These are phyloP conservation scores for Cerioporus squamosus DNA, from an alignment of 1,284 basidiomycete genomes.

Conservation along the genomic window DNA sequence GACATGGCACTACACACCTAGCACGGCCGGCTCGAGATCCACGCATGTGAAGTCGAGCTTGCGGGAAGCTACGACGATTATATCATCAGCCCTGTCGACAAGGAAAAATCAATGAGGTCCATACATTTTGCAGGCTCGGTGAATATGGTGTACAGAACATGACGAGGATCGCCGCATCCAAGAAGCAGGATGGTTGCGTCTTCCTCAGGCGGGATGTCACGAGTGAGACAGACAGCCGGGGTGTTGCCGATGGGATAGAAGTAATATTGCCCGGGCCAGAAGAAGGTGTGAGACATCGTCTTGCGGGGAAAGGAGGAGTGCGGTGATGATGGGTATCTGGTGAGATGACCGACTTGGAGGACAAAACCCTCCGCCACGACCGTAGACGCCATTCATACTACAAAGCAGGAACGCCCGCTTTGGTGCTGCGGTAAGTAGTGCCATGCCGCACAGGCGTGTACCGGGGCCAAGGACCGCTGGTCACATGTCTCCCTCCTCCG, in stretches of 20 bases:
- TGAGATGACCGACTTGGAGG: too few relatives aligned
- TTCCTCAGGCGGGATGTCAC: conserved; percentile 50
- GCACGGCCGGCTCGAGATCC: conserved; percentile 58
- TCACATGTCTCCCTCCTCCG: too few relatives aligned
- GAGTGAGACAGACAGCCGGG: conserved; percentile 51
- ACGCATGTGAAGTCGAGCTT: conserved; percentile 63
- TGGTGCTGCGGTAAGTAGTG: background rate
- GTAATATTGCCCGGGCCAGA: conserved; percentile 48
- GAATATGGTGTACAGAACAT: conserved; percentile 54
- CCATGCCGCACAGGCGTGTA: too few relatives aligned
- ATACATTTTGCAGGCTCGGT: too few relatives aligned
- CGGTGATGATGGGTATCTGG: background rate
- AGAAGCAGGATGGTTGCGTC: conserved; percentile 52
- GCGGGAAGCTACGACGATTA: conserved; percentile 41
- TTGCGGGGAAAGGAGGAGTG: conserved; percentile 22
- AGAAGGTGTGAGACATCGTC: conserved; percentile 18
- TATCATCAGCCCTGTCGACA: too few relatives aligned
- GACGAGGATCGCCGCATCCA: conserved; percentile 62
- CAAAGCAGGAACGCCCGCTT: too few relatives aligned
- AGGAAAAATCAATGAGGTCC: too few relatives aligned
- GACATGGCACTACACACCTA: conserved; percentile 42
- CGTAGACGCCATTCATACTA: too few relatives aligned
- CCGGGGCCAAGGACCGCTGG: too few relatives aligned
- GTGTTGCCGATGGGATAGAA: conserved; percentile 66
- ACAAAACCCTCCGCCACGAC: too few relatives aligned